phyloP scores from a whole-genome alignment of 345 rosid species.

The Ceriops tagal region DNA sequence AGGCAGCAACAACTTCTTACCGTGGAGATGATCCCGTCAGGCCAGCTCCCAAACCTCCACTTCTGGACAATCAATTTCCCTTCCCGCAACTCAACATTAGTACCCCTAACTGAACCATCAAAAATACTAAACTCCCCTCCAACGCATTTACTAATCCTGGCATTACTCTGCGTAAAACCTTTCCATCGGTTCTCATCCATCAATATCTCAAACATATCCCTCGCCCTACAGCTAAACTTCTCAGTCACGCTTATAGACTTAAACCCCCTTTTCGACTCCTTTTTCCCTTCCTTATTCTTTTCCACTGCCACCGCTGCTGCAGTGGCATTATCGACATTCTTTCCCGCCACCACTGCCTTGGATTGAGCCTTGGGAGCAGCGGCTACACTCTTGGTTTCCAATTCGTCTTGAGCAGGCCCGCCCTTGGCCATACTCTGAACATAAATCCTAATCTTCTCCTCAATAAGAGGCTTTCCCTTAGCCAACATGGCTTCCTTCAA shows the following conservation, averaged over 20 bases:
- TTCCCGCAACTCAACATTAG: slow-evolving; percentile 68
- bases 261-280: slow-evolving; percentile 49
- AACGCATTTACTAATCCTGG: slow-evolving; percentile 77
- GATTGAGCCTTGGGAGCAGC: slow-evolving; percentile 43
- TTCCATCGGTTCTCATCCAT: slow-evolving; percentile 98
- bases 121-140: slow-evolving; percentile 77
- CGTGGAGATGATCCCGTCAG: slow-evolving; percentile 81
- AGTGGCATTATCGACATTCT: slow-evolving; percentile 23
- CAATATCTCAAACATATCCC: slow-evolving; percentile 78
- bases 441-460: slow-evolving; percentile 62
- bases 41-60: slow-evolving; percentile 98
- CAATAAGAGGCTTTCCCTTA: slow-evolving; percentile 67
- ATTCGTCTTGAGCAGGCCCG: slow-evolving; percentile 81
- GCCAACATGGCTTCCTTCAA: slow-evolving; percentile 78
- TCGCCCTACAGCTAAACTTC: slow-evolving; percentile 82
- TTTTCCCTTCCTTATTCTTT: slow-evolving; percentile 42
- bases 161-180: slow-evolving; percentile 92
- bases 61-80: slow-evolving; percentile 88
- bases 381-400: slow-evolving; percentile 59
- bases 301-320: slow-evolving; percentile 17
- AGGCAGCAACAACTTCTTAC: slow-evolving; percentile 30
- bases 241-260: slow-evolving; percentile 75
- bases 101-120: slow-evolving; percentile 90
- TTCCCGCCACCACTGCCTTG: not conserved
- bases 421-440: slow-evolving; percentile 80